Evolutionary conservation across 768 basidiomycete species (phyloP), one percentile per base, ranked within the genome.

Genomic region (Suillus hirtellus): DNA sequence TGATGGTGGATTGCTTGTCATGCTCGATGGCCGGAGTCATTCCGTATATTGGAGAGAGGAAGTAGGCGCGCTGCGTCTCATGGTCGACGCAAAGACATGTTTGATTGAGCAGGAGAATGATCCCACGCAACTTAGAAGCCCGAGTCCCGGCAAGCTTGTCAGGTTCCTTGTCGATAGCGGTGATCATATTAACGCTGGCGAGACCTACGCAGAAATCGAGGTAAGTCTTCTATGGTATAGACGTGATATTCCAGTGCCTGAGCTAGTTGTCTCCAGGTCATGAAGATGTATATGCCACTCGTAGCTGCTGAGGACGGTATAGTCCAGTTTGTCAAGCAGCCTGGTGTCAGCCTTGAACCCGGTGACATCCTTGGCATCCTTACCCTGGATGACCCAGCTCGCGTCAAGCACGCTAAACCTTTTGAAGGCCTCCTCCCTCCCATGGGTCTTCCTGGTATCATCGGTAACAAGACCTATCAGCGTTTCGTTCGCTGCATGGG

Each of bases 241-340:
- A 38, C 55, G 19, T 56, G 42, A n/a, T 31, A 24, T 35, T 46
- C 7, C 60, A 11, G 42, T 3, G 10, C 42, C 70, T 46, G 17
- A 44, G 21, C 62, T 54, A 34, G 50, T 35, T 42, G 24, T 54
- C 46, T 63, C 7, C 60, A 91, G 90, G 92, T 94, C 65, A 96
- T 97, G 95, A 98, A 99, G 81, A 99, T 99, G 97, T 97, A 97
- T 77, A 97, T 99, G 96, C 95, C 95, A 4, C 86, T 99, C 61
- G 88, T 93, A 61, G 95, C 95, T 6, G 86, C 90, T 3, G 97
- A 99, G 75, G 94, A 96, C 74, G 97, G 97, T 70, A 84, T 89
- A 53, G 89, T 96, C 19, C 95, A 96, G 70, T 87, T 99, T 70
- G 93, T 99, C 77, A 99, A 99, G 79, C 97, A 99, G 75, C 93